phyloP scores from a whole-genome alignment of 2,329 filamentous ascomycete species.

The Leptoxyphium fumago region DNA sequence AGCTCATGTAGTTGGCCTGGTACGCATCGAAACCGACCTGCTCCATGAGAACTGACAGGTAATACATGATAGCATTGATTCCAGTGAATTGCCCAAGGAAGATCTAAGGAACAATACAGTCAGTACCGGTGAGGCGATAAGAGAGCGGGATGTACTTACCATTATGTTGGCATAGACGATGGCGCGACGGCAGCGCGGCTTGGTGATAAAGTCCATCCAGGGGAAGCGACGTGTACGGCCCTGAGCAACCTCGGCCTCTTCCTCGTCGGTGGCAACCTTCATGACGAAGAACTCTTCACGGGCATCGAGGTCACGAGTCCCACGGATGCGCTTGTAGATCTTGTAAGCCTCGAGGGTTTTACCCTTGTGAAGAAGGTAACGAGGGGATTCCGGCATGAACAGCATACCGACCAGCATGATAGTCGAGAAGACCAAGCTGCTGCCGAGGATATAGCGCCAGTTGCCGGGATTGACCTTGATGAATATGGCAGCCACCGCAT shows the following conservation, averaged over 20 bases:
- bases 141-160: constrained; percentile 11
- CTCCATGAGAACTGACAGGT: constrained; percentile 53
- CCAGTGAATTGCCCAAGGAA: constrained; percentile 57
- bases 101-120: constrained; percentile 21
- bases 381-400: constrained; percentile 55
- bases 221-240: constrained; percentile 43
- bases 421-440: constrained; percentile 54
- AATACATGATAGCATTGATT: constrained; percentile 52
- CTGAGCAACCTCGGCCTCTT: constrained; percentile 34
- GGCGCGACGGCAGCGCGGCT: constrained; percentile 50
- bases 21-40: constrained; percentile 51
- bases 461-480: constrained; percentile 47
- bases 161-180: constrained; percentile 55
- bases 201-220: constrained; percentile 62
- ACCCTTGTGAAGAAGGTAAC: constrained; percentile 56
- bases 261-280: constrained; percentile 47
- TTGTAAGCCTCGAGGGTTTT: constrained; percentile 44
- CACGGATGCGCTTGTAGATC: constrained; percentile 61
- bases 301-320: constrained; percentile 39
- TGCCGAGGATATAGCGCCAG: constrained; percentile 62
- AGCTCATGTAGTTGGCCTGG: constrained; percentile 57
- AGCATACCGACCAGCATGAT: constrained; percentile 46
- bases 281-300: constrained; percentile 59
- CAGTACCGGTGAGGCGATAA: no score
- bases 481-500: constrained; percentile 59